Evolutionary conservation across 805 yeast genomes (phyloP).

Genomic region (Myxozyma udenii): DNA sequence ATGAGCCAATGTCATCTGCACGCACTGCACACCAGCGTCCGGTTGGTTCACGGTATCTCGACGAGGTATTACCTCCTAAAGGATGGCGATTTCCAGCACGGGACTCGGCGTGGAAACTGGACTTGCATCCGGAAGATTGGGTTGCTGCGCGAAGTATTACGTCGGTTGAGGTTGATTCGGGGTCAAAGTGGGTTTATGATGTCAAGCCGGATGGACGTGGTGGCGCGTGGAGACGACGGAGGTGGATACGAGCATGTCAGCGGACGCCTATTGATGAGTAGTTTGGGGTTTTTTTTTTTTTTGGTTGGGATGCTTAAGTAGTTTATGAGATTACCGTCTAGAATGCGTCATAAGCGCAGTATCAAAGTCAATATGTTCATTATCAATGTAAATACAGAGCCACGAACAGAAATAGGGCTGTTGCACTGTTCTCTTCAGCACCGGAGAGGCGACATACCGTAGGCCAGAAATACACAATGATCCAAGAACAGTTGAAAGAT

Average conservation of each 20-base stretch:
- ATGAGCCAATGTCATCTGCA: constrained; percentile 48
- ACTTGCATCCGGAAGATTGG: constrained; percentile 54
- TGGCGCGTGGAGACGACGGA: constrained; percentile 44
- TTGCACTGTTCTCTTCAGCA: too few species aligned
- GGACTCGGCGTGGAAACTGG: constrained; percentile 61
- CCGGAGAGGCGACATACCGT: too few species aligned
- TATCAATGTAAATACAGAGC: too few species aligned
- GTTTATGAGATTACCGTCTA: too few species aligned
- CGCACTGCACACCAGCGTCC: constrained; percentile 58
- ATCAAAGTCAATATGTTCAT: too few species aligned
- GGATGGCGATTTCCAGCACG: constrained; percentile 68
- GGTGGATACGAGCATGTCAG: constrained; percentile 40
- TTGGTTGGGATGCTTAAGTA: too few species aligned
- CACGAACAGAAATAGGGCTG: too few species aligned
- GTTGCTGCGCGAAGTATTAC: constrained; percentile 45
- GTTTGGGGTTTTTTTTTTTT: too few species aligned
- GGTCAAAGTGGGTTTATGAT: constrained; percentile 43
- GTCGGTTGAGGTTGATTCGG: constrained; percentile 33
- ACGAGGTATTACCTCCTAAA: constrained; percentile 60
- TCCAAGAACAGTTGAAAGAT: too few species aligned
- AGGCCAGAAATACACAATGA: too few species aligned
- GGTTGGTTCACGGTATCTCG: constrained; percentile 55
- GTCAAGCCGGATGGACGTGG: constrained; percentile 29
- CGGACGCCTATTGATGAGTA: constrained; percentile 23
- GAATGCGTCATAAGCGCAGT: too few species aligned